Evolutionary conservation across 2,329 filamentous ascomycete genomes (phyloP), one percentile per base, ranked within the genome.

Genomic region (Diaporthe sp.): DNA sequence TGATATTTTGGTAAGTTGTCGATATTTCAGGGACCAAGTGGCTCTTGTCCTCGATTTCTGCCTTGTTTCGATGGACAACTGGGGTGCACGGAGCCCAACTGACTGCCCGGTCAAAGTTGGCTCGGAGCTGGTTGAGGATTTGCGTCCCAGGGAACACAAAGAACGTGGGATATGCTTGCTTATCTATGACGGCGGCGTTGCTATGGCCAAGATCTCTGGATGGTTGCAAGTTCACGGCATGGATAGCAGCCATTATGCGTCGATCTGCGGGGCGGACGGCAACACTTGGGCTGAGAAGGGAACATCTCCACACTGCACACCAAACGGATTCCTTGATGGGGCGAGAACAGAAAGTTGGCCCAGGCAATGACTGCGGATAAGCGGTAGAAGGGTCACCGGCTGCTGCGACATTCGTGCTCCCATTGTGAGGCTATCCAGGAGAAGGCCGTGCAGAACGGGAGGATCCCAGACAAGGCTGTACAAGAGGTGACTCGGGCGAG

Each of bases 301-400:
- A 53, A 22, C 34, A 73, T 61, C 71, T 67, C 71, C 71, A 73
- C 71, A 46, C 49, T 70, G 28, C 39, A 46, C 51, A 44, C 31
- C 34, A 34, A 37, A 25, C 2, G 34, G 4, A 22, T 55, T 67
- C 19, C 15, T 28, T 31, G 49, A 22, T 5, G n/a, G 49, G 31
- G 31, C 49, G n/a, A 42, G 22, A 55, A 70, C 39, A 39, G 25
- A 25, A 25, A 13, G n/a, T n/a, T 25, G 61, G 12, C 49, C 39
- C 37, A 51, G 39, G 28, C 42, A 68, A 53, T 28, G 46, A 51
- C n/a, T 5, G 22, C 31, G 6, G 15, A 72, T 10, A 53, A 17
- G 25, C 10, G 17, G 5, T 17, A 31, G 44, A 39, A 51, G 19
- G 31, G 5, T 37, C 44, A 53, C 44, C 19, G 19, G 44, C 31